phyloP scores from a whole-genome alignment of 495 filamentous ascomycete genomes.

The Aspergillus saccharolyticus region DNA sequence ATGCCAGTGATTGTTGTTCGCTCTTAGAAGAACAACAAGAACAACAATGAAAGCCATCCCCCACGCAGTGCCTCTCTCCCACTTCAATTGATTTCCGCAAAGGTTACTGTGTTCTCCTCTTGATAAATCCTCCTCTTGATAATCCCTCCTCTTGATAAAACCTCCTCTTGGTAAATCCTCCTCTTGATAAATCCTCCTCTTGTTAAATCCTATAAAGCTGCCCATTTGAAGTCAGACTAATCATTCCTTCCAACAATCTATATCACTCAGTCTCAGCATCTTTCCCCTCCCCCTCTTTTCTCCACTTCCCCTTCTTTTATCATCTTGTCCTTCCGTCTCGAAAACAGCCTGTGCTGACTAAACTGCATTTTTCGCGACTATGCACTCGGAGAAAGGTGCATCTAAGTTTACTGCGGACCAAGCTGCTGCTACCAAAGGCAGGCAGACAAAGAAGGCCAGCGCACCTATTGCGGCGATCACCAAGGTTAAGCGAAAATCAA shows the following conservation, averaged over 20 bases:
- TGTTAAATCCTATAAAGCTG: too few species aligned
- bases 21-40: not conserved
- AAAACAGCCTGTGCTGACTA: not conserved
- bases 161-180: too few species aligned
- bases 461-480: not conserved
- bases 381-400: constrained; percentile 35
- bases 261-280: too few species aligned
- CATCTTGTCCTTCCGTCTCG: not conserved
- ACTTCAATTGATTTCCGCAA: not conserved
- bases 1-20: not conserved
- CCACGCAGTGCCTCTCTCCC: too few species aligned
- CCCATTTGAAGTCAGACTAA: too few species aligned
- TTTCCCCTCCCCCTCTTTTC: not conserved
- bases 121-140: too few species aligned
- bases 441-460: not conserved
- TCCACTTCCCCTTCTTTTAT: constrained; percentile 3
- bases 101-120: not conserved
- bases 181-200: too few species aligned
- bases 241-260: too few species aligned
- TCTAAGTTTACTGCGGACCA: constrained; percentile 16
- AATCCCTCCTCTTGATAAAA: too few species aligned
- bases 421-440: constrained; percentile 10
- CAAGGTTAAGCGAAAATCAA: constrained; percentile 1
- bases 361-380: constrained; percentile 3
- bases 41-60: not conserved